Base-by-base conservation (phyloP, 2,329 filamentous ascomycete genomes). In the Hyphodiscus sp. region DNA sequence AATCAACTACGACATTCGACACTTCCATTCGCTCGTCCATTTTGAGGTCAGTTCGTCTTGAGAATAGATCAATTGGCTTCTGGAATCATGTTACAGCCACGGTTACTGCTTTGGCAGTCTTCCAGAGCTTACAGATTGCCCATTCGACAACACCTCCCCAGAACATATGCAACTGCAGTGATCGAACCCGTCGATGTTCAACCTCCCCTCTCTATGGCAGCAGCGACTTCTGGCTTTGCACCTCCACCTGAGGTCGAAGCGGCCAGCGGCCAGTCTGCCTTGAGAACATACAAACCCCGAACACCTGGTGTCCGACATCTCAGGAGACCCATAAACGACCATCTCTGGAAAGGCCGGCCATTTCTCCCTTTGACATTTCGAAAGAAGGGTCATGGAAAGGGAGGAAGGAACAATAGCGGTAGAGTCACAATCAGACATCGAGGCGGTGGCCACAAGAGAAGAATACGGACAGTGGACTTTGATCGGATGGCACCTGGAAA, bases 241-340 rank as follows among this genome's bases (percentile, higher is more conserved):
- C 73, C 74, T 58, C 74, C 75, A 7, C 69, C 73, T 2, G 65
- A 68, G n/a, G 70, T 69, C 20, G 69, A 72, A 52, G 69, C 73
- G 26, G 63, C 61, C 43, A 72, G 68, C 55, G 64, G 72, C 18
- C 57, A 60, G 9, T 69, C 68, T 56, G 58, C 58, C 19, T 66
- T 97, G 70, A 85, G 89, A 64, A 94, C 88, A 51, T 99, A 96
- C 72, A 97, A 89, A 70, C 94, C 94, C 38, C 85, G 90, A 64
- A 96, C 94, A 0, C 92, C 92, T 13, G 94, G 94, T 79, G 72
- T 95, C 55, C 85, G 94, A 66, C 94, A 99, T 80, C 76, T 99
- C 61, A 87, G 86, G 70, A 83, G 94, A 44, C 91, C 94, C 15
- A 86, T 96, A 72, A 97, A 97, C 72, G 91, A 96, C 66, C 94